Percentiles rank a stretch among this genome's conserved stretches.
Conservation (phyloP, 768 basidiomycete genomes). For the Leccinum longicurvipes region DNA sequence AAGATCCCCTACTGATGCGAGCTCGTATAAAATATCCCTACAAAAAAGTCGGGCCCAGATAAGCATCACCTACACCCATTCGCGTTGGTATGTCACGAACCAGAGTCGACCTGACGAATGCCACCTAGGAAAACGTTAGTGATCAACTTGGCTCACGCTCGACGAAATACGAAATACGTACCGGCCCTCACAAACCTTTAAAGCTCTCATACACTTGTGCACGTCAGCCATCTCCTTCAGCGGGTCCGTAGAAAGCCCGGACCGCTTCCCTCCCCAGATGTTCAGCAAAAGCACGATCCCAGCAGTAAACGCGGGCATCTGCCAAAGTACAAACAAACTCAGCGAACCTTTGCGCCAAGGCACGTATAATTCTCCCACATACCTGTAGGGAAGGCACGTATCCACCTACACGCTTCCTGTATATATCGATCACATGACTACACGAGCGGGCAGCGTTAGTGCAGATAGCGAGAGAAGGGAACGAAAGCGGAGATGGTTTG, state of each 20-base stretch:
- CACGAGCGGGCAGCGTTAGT: conserved; percentile 81
- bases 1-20: conserved; percentile 68
- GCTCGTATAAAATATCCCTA: conserved; percentile 73
- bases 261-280: conserved; percentile 50
- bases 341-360: background rate
- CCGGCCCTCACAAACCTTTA: conserved; percentile 36
- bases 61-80: background rate
- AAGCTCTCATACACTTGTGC: conserved; percentile 43
- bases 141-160: background rate
- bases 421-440: conserved; percentile 64
- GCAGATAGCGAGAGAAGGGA: conserved; percentile 76
- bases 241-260: conserved; percentile 39
- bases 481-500: conserved; percentile 44
- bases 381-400: conserved; percentile 31
- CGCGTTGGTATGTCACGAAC: conserved; percentile 28
- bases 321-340: background rate
- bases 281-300: conserved; percentile 54
- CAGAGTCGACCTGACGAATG: conserved; percentile 48
- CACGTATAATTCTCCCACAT: background rate
- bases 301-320: conserved; percentile 45
- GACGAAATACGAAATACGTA: conserved; percentile 15
- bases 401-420: conserved; percentile 35
- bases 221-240: conserved; percentile 50
- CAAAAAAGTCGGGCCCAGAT: background rate
- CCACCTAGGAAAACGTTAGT: conserved; percentile 33